Base-by-base conservation (phyloP, 1,284 basidiomycete species). In the Stygiomarasmius scandens region DNA sequence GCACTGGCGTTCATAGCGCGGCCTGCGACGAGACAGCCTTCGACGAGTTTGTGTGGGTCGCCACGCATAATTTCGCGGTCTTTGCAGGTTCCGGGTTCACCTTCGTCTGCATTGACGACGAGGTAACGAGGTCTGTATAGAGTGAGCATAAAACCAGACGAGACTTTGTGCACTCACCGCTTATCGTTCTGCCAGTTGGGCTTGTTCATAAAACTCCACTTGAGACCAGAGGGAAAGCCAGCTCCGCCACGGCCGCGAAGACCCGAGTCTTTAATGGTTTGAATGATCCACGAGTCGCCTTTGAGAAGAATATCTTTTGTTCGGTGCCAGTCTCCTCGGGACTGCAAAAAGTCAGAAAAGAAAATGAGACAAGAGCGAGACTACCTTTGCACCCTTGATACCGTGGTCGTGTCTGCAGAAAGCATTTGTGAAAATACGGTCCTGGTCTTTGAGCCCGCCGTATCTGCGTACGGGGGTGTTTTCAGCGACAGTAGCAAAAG, bases 151-250 rank as follows among this genome's bases (percentile, higher is more conserved):
- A n/a, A n/a, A n/a, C n/a, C n/a, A n/a, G n/a, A n/a, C n/a, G n/a
- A 29, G 25, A 19, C 6, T 20, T 6, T 49, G 19, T 23, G 25
- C 1, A 67, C 81, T 58, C 60, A 90, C 88, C 95, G 83, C 60
- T 85, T 85, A 72, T 98, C 96, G 71, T 95, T 92, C 79, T 99
- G 89, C 96, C 96, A 98, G 45, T 90, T 90, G 27, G 96, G 96
- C 78, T 98, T 98, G 82, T 98, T 98, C 92, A 96, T 98, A 74
- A 98, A 98, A 71, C 89, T 92, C 96, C 96, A 99, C 75, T 99
- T 99, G 66, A 99, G 81, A 51, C 96, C 96, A 64, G 91, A 94
- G 1, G 96, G 96, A 74, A 99, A 99, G 47, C 97, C 96, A 55
- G 96, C 97, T 61, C 97, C 96, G 62, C 96, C 96, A 64, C 97